phyloP scores from a whole-genome alignment of 441 rosid species.

The Erysimum pusillum region DNA sequence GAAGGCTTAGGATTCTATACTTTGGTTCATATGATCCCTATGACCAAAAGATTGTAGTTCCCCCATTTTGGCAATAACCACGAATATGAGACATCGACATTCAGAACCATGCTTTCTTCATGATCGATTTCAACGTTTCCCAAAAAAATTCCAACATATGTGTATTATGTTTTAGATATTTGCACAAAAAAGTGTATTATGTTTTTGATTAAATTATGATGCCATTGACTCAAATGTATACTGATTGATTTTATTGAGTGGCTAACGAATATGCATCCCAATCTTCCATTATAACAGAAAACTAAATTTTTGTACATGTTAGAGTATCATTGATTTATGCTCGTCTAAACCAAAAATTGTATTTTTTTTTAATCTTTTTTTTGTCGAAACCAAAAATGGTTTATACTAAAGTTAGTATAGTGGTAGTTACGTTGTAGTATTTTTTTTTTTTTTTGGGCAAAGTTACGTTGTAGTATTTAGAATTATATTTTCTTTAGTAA shows the following conservation, averaged over 20 bases:
- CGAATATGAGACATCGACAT: not conserved
- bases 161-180: not conserved
- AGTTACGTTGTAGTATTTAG: not conserved
- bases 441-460: no score
- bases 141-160: not conserved
- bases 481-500: not conserved
- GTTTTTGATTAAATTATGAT: not conserved
- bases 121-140: not conserved
- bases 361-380: no score
- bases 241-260: not conserved
- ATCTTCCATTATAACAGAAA: not conserved
- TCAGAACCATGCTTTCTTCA: not conserved
- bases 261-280: conserved; percentile 5
- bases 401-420: not conserved
- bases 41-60: not conserved
- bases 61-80: not conserved
- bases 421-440: no score
- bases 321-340: not conserved
- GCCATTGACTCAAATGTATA: conserved; percentile 23
- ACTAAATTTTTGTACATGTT: not conserved
- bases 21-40: not conserved
- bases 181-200: not conserved
- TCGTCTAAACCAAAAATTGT: not conserved
- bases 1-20: not conserved
- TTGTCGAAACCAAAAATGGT: not conserved